These are phyloP conservation scores for Juglanconis sp. DNA, from an alignment of 2,329 filamentous ascomycete genomes.

Conservation along the genomic window DNA sequence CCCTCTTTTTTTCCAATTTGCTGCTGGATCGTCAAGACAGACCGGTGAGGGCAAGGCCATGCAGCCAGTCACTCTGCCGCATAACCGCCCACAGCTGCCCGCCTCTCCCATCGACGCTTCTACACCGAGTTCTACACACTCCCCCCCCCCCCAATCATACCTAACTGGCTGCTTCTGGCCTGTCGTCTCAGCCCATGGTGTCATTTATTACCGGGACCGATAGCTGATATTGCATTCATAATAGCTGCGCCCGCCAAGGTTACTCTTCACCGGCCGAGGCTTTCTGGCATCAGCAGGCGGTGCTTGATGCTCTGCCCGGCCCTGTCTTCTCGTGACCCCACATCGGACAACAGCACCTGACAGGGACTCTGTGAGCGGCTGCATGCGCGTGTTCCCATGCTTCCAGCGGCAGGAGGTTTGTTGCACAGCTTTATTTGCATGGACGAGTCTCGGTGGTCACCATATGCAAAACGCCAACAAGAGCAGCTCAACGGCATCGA, in stretches of 20 bases:
- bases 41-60: slow-evolving; percentile 13
- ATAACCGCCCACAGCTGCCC: slow-evolving; percentile 13
- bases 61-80: slow-evolving; percentile 11
- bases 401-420: neutral
- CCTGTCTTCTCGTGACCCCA: slow-evolving; percentile 10
- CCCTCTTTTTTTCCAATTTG: slow-evolving; percentile 16
- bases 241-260: slow-evolving; percentile 10
- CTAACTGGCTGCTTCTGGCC: neutral
- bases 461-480: neutral
- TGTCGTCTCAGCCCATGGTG: slow-evolving; percentile 4
- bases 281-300: slow-evolving; percentile 6
- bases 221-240: slow-evolving; percentile 16
- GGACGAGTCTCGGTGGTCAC: neutral
- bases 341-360: slow-evolving; percentile 7
- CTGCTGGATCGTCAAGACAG: slow-evolving; percentile 7
- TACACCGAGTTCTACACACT: slow-evolving; percentile 11
- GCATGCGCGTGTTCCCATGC: neutral
- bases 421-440: neutral
- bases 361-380: slow-evolving; percentile 1
- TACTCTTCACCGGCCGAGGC: slow-evolving; percentile 12
- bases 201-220: slow-evolving; percentile 6
- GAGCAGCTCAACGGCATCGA: neutral
- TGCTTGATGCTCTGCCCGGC: slow-evolving; percentile 1
- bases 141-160: slow-evolving; percentile 4
- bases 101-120: slow-evolving; percentile 10